Evolutionary conservation across 2,329 filamentous ascomycete species (phyloP), one percentile per base, ranked within the genome.

Genomic region (Penicillium sp.): DNA sequence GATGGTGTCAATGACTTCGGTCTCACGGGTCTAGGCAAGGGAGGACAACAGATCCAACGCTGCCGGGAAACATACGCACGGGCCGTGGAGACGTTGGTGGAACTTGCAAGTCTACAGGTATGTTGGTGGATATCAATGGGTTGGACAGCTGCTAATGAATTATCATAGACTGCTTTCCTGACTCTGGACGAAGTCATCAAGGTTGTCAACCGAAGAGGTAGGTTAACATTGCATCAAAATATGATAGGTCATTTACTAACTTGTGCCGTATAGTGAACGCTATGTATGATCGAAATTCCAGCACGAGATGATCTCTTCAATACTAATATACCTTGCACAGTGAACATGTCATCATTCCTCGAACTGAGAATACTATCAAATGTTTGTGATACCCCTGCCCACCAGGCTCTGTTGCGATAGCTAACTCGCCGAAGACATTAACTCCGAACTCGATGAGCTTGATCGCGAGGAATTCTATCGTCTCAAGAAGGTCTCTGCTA

Each of bases 351-450:
- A 97, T 99, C 65, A 99, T 99, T 67, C 94, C 94, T 11, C 85
- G 94, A 63, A 99, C 94, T 13, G 94, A 99, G 74, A 99, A 97
- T 70, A 99, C 94, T n/a, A 99, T 99, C 80, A 97, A 96, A 78
- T 99, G 87, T 87, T 78, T 67, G 34, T 42, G 10, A 7, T 63
- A 32, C 27, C 43, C 36, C 36, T 16, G 24, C 24, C 24, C 3
- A 11, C 36, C 2, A 43, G 21, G 14, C 7, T 27, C 29, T 10
- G 40, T 40, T 24, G 16, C 8, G 29, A 8, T n/a, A 9, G 43
- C 54, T 57, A 45, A 58, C 38, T 36, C 32, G 43, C 40, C n/a
- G 5, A 55, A 89, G 86, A 97, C 71, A 97, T 97, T 82, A 97
- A 97, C 78, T 96, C 93, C 1, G 94, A 99, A 74, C 84, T 99